Base-by-base conservation (phyloP, 1,284 basidiomycete species). In the Puccinia horiana region DNA sequence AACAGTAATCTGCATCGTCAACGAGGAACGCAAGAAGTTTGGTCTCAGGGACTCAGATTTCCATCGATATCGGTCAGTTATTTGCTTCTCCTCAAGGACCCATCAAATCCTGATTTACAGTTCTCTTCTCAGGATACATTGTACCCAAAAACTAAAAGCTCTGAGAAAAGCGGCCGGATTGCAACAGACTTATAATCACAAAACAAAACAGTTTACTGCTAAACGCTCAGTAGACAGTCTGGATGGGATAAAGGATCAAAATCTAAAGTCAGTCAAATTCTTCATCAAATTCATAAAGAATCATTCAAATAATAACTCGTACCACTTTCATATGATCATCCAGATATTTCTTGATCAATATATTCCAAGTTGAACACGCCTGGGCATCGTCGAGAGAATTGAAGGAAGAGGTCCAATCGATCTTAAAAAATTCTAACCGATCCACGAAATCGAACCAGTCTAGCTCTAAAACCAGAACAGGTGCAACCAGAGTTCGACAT, bases 381-480 rank as follows among this genome's bases (percentile, higher is more conserved):
- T 79, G 77, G 77, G 67, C 77, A 70, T 52, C 65, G 4, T 79
- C 67, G 42, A 56, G 67, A 72, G 77, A 79, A 47, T 42, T 79
- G 20, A 67, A 67, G 42, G 35, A 78, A 16, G 23, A 65, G 32
- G 26, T 78, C 5, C 54, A 61, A 32, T 77, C 75, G 26, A 75
- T 56, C 54, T 40, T 76, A 23, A 76, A 76, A 35, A 58, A 44
- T 18, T 9, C 23, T 12, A 44, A 23, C 47, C 18, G 9, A 40
- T 75, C 32, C 49, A 26, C 47, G 40, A 44, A 54, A 35, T n/a
- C n/a, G 8, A n/a, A 49, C 8, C 58, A 78, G 47, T 9, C 56
- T 8, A 76, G n/a, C 49, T 52, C 40, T 23, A 54, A 40, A 52
- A 12, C 20, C n/a, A 74, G 37, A 63, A 76, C 56, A 0, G 49